Evolutionary conservation across 768 basidiomycete species (phyloP).

Genomic region (Hirschioporus abietinus): DNA sequence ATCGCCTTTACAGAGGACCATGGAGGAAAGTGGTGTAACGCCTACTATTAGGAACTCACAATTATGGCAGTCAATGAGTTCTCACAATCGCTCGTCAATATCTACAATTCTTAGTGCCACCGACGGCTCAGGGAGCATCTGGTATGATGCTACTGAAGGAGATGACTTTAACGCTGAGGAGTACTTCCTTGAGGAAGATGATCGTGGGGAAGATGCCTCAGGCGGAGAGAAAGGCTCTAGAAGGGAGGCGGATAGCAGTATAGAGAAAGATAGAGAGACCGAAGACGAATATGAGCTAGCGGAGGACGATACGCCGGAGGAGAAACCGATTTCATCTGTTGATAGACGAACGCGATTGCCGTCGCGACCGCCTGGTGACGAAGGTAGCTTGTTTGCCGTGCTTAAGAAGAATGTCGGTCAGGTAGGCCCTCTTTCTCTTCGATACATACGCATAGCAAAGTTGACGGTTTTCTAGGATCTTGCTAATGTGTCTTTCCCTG

Average conservation of each 20-base stretch:
- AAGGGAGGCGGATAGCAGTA: constrained; percentile 32
- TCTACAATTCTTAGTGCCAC: constrained; percentile 36
- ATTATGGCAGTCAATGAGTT: constrained; percentile 22
- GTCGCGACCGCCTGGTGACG: constrained; percentile 57
- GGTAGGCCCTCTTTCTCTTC: constrained; percentile 32
- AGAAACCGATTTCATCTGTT: constrained; percentile 6
- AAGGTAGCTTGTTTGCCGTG: constrained; percentile 77
- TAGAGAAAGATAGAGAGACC: constrained; percentile 50
- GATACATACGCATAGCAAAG: not conserved
- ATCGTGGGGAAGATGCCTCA: constrained; percentile 27
- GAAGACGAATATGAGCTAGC: constrained; percentile 31
- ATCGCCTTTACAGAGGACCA: not conserved
- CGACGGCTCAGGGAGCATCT: constrained; percentile 49
- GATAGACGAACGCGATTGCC: constrained; percentile 55
- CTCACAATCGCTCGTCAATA: constrained; percentile 34
- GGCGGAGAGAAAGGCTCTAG: constrained; percentile 31
- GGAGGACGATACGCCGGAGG: constrained; percentile 8
- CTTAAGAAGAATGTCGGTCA: constrained; percentile 88
- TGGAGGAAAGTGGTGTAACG: constrained; percentile 5
- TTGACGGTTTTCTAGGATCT: constrained; percentile 49
- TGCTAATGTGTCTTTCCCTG: constrained; percentile 78
- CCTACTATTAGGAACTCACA: constrained; percentile 45
- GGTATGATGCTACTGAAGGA: constrained; percentile 71
- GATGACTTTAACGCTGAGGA: constrained; percentile 58
- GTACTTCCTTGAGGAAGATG: constrained; percentile 51